phyloP scores from a whole-genome alignment of 1,284 basidiomycete genomes.

The Cutaneotrichosporon sp. region DNA sequence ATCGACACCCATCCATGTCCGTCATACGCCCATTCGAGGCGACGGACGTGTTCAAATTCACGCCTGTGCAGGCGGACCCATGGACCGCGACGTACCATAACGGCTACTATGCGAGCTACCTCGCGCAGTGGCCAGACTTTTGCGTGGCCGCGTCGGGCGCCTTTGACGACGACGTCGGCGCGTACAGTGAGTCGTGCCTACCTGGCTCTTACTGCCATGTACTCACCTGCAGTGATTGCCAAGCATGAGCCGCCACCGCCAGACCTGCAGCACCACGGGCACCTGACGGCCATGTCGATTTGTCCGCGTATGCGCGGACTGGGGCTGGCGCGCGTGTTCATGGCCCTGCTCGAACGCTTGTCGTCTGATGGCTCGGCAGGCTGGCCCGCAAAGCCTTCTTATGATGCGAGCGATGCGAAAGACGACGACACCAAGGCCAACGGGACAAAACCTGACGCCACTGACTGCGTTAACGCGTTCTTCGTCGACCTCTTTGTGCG shows the following conservation, averaged over 20 bases:
- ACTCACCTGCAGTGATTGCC: slow-evolving; percentile 35
- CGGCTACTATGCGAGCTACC: slow-evolving; percentile 43
- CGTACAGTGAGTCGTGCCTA: slow-evolving; percentile 34
- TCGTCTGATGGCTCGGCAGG: slow-evolving; percentile 22
- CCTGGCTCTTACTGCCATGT: neutral
- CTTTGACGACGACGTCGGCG: slow-evolving; percentile 20
- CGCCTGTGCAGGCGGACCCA: slow-evolving; percentile 51
- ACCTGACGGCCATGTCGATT: slow-evolving; percentile 47
- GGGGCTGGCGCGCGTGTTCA: slow-evolving; percentile 44
- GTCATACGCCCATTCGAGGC: slow-evolving; percentile 50
- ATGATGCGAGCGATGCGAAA: neutral
- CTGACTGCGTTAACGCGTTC: slow-evolving; percentile 43
- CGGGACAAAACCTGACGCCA: neutral
- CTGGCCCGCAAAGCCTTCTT: slow-evolving; percentile 6
- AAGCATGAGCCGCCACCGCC: slow-evolving; percentile 48
- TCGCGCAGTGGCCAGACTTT: slow-evolving; percentile 42
- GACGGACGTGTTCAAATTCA: slow-evolving; percentile 50
- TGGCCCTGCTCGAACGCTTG: slow-evolving; percentile 42
- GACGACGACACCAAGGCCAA: neutral
- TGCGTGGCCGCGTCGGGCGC: slow-evolving; percentile 32
- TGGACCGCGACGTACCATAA: slow-evolving; percentile 53
- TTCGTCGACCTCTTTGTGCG: slow-evolving; percentile 49
- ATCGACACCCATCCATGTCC: slow-evolving; percentile 41
- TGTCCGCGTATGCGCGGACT: slow-evolving; percentile 39
- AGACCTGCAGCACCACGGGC: slow-evolving; percentile 45